Base-by-base conservation (phyloP, 768 basidiomycete genomes). In the Podaxis carcinomalis region DNA sequence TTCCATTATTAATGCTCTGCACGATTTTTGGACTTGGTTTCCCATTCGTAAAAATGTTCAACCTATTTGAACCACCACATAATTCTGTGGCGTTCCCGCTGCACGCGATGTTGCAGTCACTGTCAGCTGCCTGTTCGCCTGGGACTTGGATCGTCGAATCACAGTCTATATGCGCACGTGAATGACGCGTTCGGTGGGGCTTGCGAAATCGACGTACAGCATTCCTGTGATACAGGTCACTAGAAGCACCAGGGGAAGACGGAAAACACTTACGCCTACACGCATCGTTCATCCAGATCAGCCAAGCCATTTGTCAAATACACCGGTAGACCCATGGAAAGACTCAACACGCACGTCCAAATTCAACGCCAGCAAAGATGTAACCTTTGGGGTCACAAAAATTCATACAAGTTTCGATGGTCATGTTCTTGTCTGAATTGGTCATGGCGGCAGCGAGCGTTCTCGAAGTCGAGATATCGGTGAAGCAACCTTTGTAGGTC, bases 341-440 rank as follows among this genome's bases (percentile, higher is more conserved):
- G 27, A n/a, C n/a, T n/a, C 28, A 47, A 23, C 16, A 68, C 75
- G 64, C 66, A 79, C 78, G 80, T 21, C 78, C 81, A 63, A 83
- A 89, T 72, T 89, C 88, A 1, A 85, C 77, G 5, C 89, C 89
- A 11, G 87, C 84, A 61, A 80, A 85, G 59, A 82, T 74, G 66
- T 75, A 87, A 42, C 65, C 69, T 5, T 62, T 69, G 7, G 67
- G 65, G 51, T 61, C 51, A 55, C 78, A 80, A 62, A 78, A 75
- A 10, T 62, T 68, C 44, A 79, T 75, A 58, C 78, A 80, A 0
- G 65, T 68, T 56, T 80, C 85, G 53, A 80, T 72, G 1, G 77
- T 89, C 85, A 90, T 84, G 11, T 77, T 71, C 65, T 78, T 75
- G n/a, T 76, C 70, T 62, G 77, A 80, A 19, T 68, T 67, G 2